Percentiles rank a stretch among this genome's conserved stretches.
These are phyloP conservation scores for Fonsecaea pedrosoi DNA, from an alignment of 2,329 filamentous ascomycete species.

Conservation along the genomic window DNA sequence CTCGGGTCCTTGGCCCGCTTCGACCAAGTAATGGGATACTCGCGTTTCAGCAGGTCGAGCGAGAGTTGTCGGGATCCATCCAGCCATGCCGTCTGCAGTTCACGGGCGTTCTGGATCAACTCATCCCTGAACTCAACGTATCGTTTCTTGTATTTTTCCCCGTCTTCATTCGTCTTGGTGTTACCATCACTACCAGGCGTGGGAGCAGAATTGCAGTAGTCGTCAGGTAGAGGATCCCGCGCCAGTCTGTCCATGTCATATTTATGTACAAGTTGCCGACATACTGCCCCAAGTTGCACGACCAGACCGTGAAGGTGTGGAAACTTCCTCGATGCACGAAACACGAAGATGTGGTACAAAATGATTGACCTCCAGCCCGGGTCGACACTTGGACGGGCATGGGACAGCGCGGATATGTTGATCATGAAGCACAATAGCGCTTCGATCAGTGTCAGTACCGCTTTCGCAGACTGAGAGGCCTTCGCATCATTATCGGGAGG, in stretches of 20 bases:
- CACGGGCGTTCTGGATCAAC: slow-evolving; percentile 50
- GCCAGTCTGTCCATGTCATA: slow-evolving; percentile 55
- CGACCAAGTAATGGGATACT: slow-evolving; percentile 56
- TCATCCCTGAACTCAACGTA: slow-evolving; percentile 50
- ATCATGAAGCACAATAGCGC: slow-evolving; percentile 57
- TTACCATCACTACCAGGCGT: slow-evolving; percentile 54
- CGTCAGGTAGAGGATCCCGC: slow-evolving; percentile 48
- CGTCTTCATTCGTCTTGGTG: slow-evolving; percentile 42
- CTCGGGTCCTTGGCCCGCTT: slow-evolving; percentile 48
- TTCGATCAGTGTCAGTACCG: slow-evolving; percentile 45
- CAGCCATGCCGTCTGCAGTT: slow-evolving; percentile 53
- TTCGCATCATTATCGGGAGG: slow-evolving; percentile 44
- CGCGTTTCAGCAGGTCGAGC: slow-evolving; percentile 48
- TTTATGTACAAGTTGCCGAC: slow-evolving; percentile 54
- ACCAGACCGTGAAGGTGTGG: slow-evolving; percentile 54
- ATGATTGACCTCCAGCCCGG: slow-evolving; percentile 57
- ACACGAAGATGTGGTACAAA: slow-evolving; percentile 55
- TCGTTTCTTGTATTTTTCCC: slow-evolving; percentile 48
- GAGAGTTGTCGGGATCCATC: slow-evolving; percentile 51
- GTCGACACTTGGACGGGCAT: slow-evolving; percentile 47
- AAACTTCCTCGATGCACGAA: slow-evolving; percentile 47
- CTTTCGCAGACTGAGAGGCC: slow-evolving; percentile 36
- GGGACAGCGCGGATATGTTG: slow-evolving; percentile 53
- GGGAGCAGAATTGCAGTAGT: slow-evolving; percentile 48
- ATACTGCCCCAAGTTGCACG: slow-evolving; percentile 55